Evolutionary conservation across 208 protist species (phyloP).

Genomic region (Crithidia expoeki): DNA sequence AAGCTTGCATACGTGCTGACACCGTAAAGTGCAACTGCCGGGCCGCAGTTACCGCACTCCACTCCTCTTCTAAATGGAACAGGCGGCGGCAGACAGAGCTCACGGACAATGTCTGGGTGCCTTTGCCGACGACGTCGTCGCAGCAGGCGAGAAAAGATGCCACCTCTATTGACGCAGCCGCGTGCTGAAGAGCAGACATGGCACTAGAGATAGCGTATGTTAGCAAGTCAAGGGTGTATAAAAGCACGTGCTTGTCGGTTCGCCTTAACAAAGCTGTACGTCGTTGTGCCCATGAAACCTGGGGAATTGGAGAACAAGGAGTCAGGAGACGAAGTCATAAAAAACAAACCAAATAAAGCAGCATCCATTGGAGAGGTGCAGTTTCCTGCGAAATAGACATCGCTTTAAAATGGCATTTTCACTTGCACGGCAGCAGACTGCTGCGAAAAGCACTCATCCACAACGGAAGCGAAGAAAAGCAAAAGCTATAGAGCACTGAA

Average conservation of each 20-base stretch:
- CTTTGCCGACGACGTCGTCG: conserved; percentile 20
- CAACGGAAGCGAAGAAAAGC: too few relatives aligned
- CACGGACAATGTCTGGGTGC: conserved; percentile 23
- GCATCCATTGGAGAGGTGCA: too few relatives aligned
- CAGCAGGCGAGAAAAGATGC: conserved; percentile 19
- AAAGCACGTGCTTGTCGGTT: background rate
- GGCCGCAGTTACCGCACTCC: background rate
- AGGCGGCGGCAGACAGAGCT: conserved; percentile 17
- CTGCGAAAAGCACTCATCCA: too few relatives aligned
- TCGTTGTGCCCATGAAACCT: too few relatives aligned
- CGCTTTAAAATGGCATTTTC: too few relatives aligned
- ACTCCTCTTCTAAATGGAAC: conserved; percentile 23
- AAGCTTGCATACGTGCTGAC: background rate
- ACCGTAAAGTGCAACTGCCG: background rate
- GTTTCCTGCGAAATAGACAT: too few relatives aligned
- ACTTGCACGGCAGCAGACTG: too few relatives aligned
- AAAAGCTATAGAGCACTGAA: too few relatives aligned
- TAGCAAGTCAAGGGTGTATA: background rate
- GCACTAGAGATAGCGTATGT: too few relatives aligned
- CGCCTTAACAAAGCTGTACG: too few relatives aligned
- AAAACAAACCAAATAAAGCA: background rate
- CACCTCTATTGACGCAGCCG: conserved; percentile 17
- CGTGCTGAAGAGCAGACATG: conserved; percentile 26
- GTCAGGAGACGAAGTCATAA: background rate
- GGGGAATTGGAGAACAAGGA: too few relatives aligned